These are phyloP conservation scores for Eucalyptus shirleyi DNA, from an alignment of 345 rosid genomes.

Conservation along the genomic window DNA sequence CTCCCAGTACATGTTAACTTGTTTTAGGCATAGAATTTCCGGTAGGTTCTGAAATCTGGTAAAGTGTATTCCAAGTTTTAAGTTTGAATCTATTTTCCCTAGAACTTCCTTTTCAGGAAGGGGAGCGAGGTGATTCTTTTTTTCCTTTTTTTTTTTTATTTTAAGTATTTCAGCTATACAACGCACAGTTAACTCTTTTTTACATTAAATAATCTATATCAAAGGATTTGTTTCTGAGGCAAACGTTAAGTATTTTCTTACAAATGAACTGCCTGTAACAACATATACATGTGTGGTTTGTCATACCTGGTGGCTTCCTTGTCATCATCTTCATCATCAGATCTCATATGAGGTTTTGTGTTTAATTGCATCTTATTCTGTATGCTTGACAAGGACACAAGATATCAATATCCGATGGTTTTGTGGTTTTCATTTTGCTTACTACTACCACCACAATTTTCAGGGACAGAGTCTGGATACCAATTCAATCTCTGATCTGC, in stretches of 20 bases:
- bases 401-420: neutral
- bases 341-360: neutral
- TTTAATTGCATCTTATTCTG: neutral
- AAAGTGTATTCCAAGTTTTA: neutral
- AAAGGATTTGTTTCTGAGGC: neutral
- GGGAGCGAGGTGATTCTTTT: neutral
- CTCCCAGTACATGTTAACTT: neutral
- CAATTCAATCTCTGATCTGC: constrained; percentile 1
- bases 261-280: neutral
- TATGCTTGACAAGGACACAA: neutral
- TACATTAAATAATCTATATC: neutral
- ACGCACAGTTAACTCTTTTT: neutral
- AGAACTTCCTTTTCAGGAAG: neutral
- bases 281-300: neutral
- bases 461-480: constrained; percentile 12
- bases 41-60: neutral
- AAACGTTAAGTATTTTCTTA: neutral
- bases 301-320: neutral
- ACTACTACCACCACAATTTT: neutral
- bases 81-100: neutral
- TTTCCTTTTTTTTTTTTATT: neutral
- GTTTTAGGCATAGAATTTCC: neutral
- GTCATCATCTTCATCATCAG: neutral
- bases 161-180: neutral
- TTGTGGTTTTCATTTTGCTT: neutral